phyloP scores from a whole-genome alignment of 1,139 yeast genomes.

The Zygosaccharomyces pseudobailii region DNA sequence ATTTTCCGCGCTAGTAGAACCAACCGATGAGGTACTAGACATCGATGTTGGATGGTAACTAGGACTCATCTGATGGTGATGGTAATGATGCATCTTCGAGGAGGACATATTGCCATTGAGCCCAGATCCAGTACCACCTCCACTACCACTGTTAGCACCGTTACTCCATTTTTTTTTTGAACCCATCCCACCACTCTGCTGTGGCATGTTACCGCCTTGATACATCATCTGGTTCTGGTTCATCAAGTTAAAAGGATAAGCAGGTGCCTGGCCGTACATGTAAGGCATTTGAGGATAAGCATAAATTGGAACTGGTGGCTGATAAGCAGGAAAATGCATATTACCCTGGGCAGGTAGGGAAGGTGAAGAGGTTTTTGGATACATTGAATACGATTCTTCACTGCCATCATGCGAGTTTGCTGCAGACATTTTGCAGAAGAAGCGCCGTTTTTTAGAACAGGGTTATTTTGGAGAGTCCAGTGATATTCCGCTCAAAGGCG shows the following conservation, averaged over 20 bases:
- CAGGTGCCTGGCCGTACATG: conserved; percentile 31
- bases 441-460: neutral
- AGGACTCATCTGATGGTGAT: conserved; percentile 15
- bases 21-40: conserved; percentile 6
- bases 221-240: conserved; percentile 28
- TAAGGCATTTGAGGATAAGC: conserved; percentile 29
- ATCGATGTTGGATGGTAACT: conserved; percentile 15
- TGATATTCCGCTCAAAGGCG: neutral
- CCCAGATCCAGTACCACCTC: conserved; percentile 17
- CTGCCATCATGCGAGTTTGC: conserved; percentile 20
- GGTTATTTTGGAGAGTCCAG: neutral
- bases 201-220: conserved; percentile 20
- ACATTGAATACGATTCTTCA: conserved; percentile 34
- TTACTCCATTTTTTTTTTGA: conserved; percentile 18
- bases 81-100: conserved; percentile 13
- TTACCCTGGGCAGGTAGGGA: conserved; percentile 31
- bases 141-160: conserved; percentile 1
- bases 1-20: conserved; percentile 4
- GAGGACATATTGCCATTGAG: conserved; percentile 7
- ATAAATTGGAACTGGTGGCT: conserved; percentile 30
- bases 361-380: conserved; percentile 31
- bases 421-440: conserved; percentile 10
- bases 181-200: conserved; percentile 11
- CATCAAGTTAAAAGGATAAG: conserved; percentile 30
- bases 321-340: conserved; percentile 31